phyloP scores from a whole-genome alignment of 306 rosid species.

The Myrica gale region DNA sequence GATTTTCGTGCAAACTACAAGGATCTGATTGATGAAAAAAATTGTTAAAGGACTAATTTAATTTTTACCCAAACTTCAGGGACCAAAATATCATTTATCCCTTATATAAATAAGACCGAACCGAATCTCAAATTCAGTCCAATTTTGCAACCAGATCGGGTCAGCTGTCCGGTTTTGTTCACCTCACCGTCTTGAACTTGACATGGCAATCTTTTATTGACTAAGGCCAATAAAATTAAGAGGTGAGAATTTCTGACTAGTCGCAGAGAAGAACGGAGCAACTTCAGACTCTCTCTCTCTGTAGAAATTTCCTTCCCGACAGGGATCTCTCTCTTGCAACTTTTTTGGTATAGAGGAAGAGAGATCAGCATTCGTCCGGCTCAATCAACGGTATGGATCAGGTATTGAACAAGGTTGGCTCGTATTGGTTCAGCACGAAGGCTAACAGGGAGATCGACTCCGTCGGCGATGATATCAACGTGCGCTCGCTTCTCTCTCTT shows the following conservation, averaged over 20 bases:
- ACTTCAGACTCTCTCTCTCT: not conserved
- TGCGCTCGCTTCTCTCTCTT: conserved; percentile 25
- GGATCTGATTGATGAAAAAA: no score
- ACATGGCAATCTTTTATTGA: not conserved
- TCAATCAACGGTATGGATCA: conserved; percentile 55
- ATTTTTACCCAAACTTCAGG: no score
- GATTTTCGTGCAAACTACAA: no score
- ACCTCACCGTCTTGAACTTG: no score
- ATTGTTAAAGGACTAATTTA: no score
- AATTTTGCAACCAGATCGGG: no score
- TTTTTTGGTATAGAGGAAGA: not conserved
- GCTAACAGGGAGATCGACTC: conserved; percentile 73
- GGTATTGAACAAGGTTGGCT: conserved; percentile 78
- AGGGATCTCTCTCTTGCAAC: not conserved
- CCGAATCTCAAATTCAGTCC: no score
- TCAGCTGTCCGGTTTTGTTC: no score
- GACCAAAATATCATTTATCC: no score
- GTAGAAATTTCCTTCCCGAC: not conserved
- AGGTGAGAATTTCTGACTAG: not conserved
- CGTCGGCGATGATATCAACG: conserved; percentile 75
- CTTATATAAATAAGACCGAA: no score
- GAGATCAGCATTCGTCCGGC: not conserved
- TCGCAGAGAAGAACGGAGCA: not conserved
- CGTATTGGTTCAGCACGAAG: conserved; percentile 81
- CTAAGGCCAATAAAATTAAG: not conserved